phyloP scores from a whole-genome alignment of 2,329 filamentous ascomycete genomes.

The Huntiella decipiens region DNA sequence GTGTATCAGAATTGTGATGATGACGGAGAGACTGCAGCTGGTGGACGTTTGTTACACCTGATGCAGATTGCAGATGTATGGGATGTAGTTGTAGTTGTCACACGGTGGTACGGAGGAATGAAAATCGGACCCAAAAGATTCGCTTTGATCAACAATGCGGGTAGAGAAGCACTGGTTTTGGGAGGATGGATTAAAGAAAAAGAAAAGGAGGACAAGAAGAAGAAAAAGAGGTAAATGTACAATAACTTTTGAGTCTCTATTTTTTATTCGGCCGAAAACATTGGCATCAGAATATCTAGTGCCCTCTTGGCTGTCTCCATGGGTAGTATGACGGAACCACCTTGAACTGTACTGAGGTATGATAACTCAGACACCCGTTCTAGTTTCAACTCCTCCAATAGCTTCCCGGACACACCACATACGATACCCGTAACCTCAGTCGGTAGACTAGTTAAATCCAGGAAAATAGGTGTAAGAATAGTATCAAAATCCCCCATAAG shows the following conservation, averaged over 20 bases:
- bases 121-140: constrained; percentile 80
- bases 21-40: constrained; percentile 86
- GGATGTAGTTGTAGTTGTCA: constrained; percentile 84
- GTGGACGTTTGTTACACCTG: constrained; percentile 64
- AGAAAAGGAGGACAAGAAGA: constrained; percentile 24
- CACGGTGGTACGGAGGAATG: constrained; percentile 86
- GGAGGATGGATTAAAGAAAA: constrained; percentile 48
- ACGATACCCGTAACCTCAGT: constrained; percentile 87
- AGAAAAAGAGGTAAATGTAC: constrained; percentile 7
- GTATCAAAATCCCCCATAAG: constrained; percentile 58
- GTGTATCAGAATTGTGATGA: constrained; percentile 73
- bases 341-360: constrained; percentile 74
- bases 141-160: constrained; percentile 70
- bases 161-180: constrained; percentile 64
- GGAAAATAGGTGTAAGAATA: constrained; percentile 64
- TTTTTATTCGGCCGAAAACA: constrained; percentile 22
- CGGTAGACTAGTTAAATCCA: constrained; percentile 65
- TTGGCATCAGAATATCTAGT: constrained; percentile 44
- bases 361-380: constrained; percentile 53
- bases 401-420: constrained; percentile 70
- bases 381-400: constrained; percentile 52
- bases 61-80: constrained; percentile 92
- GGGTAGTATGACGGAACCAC: constrained; percentile 74
- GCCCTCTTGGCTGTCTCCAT: constrained; percentile 22
- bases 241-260: neutral